A percentile compares a stretch with the other conserved stretches of the same genome.
phyloP scores from a whole-genome alignment of 257 asterid genomes.

The Nicotiana noctiflora region DNA sequence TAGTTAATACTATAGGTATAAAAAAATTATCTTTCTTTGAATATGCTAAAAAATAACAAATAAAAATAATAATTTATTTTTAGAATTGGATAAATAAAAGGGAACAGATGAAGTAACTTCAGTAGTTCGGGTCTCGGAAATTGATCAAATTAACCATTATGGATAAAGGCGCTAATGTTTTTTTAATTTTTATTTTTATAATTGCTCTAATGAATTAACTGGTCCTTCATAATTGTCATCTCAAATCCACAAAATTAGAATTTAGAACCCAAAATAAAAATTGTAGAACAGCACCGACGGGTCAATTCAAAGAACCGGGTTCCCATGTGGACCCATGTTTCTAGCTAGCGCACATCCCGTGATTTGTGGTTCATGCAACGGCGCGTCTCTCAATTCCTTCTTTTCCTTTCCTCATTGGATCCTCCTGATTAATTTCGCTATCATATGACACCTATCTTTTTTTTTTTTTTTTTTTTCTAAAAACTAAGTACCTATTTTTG shows the following conservation, averaged over 20 bases:
- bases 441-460: neutral
- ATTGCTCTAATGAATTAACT: too few species aligned
- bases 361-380: slow-evolving; percentile 28
- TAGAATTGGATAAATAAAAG: too few species aligned
- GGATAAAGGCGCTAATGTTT: too few species aligned
- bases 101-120: too few species aligned
- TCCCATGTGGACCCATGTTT: slow-evolving; percentile 21
- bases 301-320: neutral
- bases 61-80: too few species aligned
- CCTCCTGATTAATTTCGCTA: neutral
- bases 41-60: too few species aligned
- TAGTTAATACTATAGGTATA: too few species aligned
- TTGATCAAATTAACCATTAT: too few species aligned
- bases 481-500: neutral
- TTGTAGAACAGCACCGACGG: slow-evolving; percentile 16
- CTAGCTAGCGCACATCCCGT: slow-evolving; percentile 35
- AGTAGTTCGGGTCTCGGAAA: too few species aligned
- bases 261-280: neutral
- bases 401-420: slow-evolving; percentile 1
- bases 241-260: neutral
- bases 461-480: neutral
- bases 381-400: slow-evolving; percentile 15
- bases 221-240: neutral
- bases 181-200: too few species aligned
- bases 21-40: too few species aligned